phyloP scores from a whole-genome alignment of 1,139 yeast genomes.

The Candida tunisiensis region DNA sequence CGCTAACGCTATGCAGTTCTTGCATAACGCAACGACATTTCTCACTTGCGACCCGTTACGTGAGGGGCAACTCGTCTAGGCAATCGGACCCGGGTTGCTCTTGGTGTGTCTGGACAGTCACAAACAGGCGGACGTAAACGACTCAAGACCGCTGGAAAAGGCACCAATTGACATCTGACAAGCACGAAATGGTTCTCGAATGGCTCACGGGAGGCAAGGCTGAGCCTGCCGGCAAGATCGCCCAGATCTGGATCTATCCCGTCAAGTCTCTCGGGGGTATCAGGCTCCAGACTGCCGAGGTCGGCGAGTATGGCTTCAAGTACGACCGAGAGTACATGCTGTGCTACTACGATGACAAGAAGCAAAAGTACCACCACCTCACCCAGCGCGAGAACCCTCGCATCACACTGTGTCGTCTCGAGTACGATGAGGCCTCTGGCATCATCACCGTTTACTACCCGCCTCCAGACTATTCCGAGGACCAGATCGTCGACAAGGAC shows the following conservation, averaged over 20 bases:
- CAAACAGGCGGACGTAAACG: no score
- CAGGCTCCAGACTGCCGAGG: conserved; percentile 17
- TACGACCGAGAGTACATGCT: conserved; percentile 27
- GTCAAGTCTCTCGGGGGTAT: conserved; percentile 25
- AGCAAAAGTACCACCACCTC: conserved; percentile 13
- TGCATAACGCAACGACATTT: no score
- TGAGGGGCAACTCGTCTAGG: no score
- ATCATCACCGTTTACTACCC: background rate
- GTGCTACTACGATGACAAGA: conserved; percentile 13
- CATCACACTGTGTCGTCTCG: conserved; percentile 12
- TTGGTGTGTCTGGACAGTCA: no score
- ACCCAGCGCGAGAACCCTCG: conserved; percentile 21
- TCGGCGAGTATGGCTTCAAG: conserved; percentile 24
- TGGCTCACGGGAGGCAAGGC: no score
- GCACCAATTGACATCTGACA: no score
- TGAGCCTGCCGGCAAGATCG: no score
- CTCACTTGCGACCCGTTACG: no score
- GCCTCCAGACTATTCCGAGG: background rate
- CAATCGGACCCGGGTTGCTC: no score
- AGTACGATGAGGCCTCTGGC: background rate
- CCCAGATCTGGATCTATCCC: conserved; percentile 21
- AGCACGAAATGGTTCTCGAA: no score
- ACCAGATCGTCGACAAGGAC: background rate
- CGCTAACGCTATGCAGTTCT: no score
- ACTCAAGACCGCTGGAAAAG: no score